phyloP scores from a whole-genome alignment of 2,329 filamentous ascomycete species.

The Blastomyces gilchristii region DNA sequence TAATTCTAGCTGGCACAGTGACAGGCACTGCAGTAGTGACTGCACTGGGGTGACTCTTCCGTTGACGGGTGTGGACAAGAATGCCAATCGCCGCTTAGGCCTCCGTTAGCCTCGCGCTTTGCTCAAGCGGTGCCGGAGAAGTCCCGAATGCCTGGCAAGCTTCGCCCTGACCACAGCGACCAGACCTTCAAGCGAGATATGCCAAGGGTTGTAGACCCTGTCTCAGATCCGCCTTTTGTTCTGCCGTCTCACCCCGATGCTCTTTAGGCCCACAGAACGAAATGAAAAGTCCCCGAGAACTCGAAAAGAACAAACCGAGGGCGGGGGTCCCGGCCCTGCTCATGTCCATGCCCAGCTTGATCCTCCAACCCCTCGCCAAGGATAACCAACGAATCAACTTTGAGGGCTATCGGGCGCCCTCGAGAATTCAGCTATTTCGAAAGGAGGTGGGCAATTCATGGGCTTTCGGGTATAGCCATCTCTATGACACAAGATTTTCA shows the following conservation, averaged over 20 bases:
- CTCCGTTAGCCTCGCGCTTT: not conserved
- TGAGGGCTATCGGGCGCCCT: not conserved
- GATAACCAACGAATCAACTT: not conserved
- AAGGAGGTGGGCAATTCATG: too few relatives aligned
- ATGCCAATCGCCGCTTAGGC: slow-evolving; percentile 2
- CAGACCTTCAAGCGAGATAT: slow-evolving; percentile 5
- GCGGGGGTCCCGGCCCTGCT: not conserved
- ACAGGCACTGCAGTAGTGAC: too few relatives aligned
- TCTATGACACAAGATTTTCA: too few relatives aligned
- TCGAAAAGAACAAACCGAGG: not conserved
- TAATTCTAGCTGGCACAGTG: too few relatives aligned
- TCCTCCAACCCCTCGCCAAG: not conserved
- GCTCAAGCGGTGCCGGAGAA: not conserved
- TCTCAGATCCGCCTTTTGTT: slow-evolving; percentile 1
- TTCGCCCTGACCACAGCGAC: not conserved
- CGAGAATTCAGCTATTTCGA: not conserved
- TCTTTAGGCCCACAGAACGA: not conserved
- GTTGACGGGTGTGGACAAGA: too few relatives aligned
- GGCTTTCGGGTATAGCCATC: too few relatives aligned
- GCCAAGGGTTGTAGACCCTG: slow-evolving; percentile 3
- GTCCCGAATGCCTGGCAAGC: slow-evolving; percentile 6
- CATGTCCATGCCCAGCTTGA: not conserved
- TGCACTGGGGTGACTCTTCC: too few relatives aligned
- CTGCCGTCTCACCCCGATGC: not conserved
- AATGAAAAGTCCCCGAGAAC: not conserved